Conservation (phyloP, 129 eudicot genomes). For the Flaveria trinervia region DNA sequence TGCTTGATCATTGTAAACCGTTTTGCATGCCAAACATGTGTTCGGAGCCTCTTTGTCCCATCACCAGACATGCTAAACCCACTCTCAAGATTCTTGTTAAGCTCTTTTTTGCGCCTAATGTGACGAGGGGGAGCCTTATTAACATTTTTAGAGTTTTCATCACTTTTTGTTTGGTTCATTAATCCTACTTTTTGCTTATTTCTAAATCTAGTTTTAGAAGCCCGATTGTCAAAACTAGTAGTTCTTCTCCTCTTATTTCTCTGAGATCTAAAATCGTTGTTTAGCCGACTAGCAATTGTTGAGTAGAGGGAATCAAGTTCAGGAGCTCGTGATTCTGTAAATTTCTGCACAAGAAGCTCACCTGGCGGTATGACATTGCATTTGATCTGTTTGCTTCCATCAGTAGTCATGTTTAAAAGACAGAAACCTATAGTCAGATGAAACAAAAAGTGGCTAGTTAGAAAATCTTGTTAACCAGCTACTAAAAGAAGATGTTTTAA, state of each 20-base stretch:
- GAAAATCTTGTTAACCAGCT: neutral
- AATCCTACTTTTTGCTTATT: constrained; percentile 42
- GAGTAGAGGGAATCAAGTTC: constrained; percentile 81
- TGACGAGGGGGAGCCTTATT: constrained; percentile 56
- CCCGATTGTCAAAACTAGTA: constrained; percentile 54
- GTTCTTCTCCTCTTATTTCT: constrained; percentile 85
- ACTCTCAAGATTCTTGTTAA: constrained; percentile 47
- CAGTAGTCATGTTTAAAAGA: constrained; percentile 34
- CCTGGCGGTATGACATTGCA: constrained; percentile 45
- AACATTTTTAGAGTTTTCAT: constrained; percentile 16
- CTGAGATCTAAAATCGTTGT: constrained; percentile 59
- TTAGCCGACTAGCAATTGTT: constrained; percentile 53
- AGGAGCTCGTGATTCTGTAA: constrained; percentile 76
- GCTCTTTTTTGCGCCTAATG: constrained; percentile 70
- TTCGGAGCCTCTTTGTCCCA: constrained; percentile 87
- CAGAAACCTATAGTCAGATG: constrained; percentile 12
- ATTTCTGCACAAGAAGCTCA: constrained; percentile 58
- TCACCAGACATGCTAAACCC: constrained; percentile 74
- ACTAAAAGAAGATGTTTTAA: no score
- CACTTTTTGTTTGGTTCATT: constrained; percentile 12
- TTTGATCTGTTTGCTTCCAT: constrained; percentile 42
- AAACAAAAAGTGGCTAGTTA: neutral
- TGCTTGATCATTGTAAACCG: constrained; percentile 72
- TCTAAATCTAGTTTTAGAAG: constrained; percentile 48
- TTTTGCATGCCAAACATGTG: constrained; percentile 94